Conservation (phyloP, 306 rosid genomes). For the Luffa aegyptiaca region DNA sequence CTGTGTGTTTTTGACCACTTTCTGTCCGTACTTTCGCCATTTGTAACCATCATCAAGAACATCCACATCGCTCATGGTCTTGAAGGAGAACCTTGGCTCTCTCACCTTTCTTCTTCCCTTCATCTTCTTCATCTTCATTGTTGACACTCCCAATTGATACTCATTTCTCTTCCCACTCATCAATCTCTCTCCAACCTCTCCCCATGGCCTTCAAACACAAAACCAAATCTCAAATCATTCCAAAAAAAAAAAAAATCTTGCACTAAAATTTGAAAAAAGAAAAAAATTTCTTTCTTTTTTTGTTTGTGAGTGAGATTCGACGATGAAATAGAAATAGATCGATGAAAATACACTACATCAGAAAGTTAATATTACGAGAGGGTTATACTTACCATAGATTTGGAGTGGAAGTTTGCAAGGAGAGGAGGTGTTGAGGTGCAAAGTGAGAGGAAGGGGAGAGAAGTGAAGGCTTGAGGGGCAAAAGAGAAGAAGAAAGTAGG, state of each 20-base stretch:
- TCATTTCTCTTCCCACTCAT: constrained; percentile 27
- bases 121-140: constrained; percentile 82
- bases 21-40: constrained; percentile 99
- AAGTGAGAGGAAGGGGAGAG: constrained; percentile 12
- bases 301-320: no score
- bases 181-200: constrained; percentile 44
- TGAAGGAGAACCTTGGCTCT: constrained; percentile 97
- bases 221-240: neutral
- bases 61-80: constrained; percentile 94
- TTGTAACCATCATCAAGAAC: constrained; percentile 98
- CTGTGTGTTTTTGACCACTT: constrained; percentile 97
- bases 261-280: no score
- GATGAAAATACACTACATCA: no score
- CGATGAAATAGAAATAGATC: no score
- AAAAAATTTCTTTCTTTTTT: no score
- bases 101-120: constrained; percentile 89
- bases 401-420: constrained; percentile 61
- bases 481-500: constrained; percentile 39
- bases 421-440: constrained; percentile 57
- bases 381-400: constrained; percentile 54
- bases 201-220: constrained; percentile 39
- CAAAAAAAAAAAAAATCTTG: no score
- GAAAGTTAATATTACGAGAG: no score
- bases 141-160: constrained; percentile 40
- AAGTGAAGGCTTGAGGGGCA: constrained; percentile 15